phyloP scores from a whole-genome alignment of 2,329 filamentous ascomycete genomes.

The Decorospora gaudefroyi region DNA sequence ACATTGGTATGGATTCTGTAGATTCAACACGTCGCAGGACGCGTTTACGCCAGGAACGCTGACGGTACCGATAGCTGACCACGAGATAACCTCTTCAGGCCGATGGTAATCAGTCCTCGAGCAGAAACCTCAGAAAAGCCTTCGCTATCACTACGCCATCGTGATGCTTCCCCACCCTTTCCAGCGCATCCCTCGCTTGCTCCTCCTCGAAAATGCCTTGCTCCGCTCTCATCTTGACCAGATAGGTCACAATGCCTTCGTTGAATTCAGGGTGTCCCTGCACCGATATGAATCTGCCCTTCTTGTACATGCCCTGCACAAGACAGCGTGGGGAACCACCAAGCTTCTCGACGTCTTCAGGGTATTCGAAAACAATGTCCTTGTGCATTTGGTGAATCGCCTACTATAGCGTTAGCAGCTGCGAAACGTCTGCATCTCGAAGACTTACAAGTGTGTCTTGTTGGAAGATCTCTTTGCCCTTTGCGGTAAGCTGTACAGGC shows the following conservation, averaged over 20 bases:
- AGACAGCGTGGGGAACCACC: constrained; percentile 68
- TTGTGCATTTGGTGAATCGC: constrained; percentile 84
- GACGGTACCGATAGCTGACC: too few species aligned
- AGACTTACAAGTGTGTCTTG: constrained; percentile 62
- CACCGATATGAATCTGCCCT: constrained; percentile 70
- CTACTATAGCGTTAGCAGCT: constrained; percentile 47
- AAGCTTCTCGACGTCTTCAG: constrained; percentile 64
- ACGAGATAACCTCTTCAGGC: too few species aligned
- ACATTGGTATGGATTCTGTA: too few species aligned
- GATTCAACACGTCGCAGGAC: too few species aligned
- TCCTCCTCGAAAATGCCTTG: constrained; percentile 72
- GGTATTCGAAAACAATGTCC: constrained; percentile 71
- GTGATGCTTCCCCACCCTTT: constrained; percentile 67
- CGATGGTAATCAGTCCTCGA: constrained; percentile 58
- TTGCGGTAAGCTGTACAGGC: constrained; percentile 67
- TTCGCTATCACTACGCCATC: constrained; percentile 77
- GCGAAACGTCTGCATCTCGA: neutral
- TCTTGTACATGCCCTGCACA: constrained; percentile 79
- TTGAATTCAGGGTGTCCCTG: constrained; percentile 89
- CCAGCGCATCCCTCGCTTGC: constrained; percentile 69
- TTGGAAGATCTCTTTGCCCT: constrained; percentile 73
- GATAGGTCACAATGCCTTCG: constrained; percentile 68
- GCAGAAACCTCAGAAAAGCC: constrained; percentile 76
- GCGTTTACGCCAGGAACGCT: too few species aligned
- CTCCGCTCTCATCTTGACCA: constrained; percentile 67